Evolutionary conservation across 768 basidiomycete genomes (phyloP).

Genomic region (Xerocomus spinulosus): DNA sequence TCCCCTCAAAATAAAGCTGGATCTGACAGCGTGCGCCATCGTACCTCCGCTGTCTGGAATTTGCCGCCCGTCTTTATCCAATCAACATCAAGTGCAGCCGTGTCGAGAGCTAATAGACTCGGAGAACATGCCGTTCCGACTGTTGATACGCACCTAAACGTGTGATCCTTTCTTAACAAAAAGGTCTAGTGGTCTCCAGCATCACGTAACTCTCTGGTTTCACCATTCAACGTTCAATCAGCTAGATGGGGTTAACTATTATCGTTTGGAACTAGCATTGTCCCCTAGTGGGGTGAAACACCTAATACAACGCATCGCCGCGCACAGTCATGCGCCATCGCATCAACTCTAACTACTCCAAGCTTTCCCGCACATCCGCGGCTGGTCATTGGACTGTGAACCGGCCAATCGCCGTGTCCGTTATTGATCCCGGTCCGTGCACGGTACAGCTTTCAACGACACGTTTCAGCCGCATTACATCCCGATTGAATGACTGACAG

Average conservation of each 20-base stretch:
- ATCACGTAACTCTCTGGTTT: conserved; percentile 15
- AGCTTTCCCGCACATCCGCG: conserved; percentile 22
- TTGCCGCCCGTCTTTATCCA: conserved; percentile 7
- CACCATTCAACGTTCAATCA: not conserved
- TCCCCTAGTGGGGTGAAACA: not conserved
- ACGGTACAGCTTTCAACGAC: conserved; percentile 11
- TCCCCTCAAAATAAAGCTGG: conserved; percentile 5
- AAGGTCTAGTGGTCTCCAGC: conserved; percentile 1
- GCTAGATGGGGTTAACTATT: conserved; percentile 9
- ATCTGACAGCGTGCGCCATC: conserved; percentile 25
- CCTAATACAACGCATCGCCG: not conserved
- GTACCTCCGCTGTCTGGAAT: conserved; percentile 15
- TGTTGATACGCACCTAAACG: conserved; percentile 5
- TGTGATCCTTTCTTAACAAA: not conserved
- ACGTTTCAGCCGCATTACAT: conserved; percentile 25
- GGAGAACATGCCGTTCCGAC: conserved; percentile 1
- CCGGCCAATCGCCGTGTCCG: conserved; percentile 10
- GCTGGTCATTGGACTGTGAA: not conserved
- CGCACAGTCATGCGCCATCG: not conserved
- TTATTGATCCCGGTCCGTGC: conserved; percentile 7
- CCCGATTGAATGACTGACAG: conserved; percentile 12
- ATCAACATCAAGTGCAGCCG: conserved; percentile 5
- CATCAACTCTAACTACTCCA: not conserved
- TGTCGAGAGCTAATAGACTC: conserved; percentile 14
- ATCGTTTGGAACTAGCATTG: not conserved